phyloP scores from a whole-genome alignment of 2,329 filamentous ascomycete species.

The Stromatinia cepivora region DNA sequence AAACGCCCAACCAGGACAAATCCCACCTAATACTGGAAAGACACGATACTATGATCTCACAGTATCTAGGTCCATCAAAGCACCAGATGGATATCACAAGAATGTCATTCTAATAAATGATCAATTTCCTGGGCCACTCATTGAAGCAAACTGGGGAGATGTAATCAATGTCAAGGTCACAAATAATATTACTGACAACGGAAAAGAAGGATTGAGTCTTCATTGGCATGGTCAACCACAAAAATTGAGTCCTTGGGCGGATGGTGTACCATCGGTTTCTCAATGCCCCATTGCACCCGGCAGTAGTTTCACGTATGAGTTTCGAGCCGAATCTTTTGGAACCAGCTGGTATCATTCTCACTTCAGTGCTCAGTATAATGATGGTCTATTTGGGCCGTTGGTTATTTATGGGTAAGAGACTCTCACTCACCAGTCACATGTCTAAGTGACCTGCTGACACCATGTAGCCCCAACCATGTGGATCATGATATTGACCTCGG shows the following conservation, averaged over 20 bases:
- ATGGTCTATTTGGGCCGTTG: conserved; percentile 60
- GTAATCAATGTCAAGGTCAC: conserved; percentile 61
- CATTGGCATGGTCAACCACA: conserved; percentile 53
- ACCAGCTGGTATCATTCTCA: conserved; percentile 62
- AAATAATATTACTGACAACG: conserved; percentile 59
- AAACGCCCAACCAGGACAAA: conserved; percentile 39
- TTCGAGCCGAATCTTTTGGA: conserved; percentile 44
- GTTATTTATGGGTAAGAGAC: conserved; percentile 50
- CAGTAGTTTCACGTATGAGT: conserved; percentile 29
- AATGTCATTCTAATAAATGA: conserved; percentile 54
- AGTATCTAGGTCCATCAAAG: conserved; percentile 36
- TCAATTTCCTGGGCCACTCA: conserved; percentile 39
- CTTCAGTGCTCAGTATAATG: conserved; percentile 48
- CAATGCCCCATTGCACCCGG: conserved; percentile 64
- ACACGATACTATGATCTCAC: conserved; percentile 41
- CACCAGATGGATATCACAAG: conserved; percentile 43
- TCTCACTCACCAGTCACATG: too few relatives aligned
- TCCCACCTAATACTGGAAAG: conserved; percentile 43
- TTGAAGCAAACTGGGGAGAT: conserved; percentile 42
- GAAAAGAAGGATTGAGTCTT: conserved; percentile 40
- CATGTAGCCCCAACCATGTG: conserved; percentile 49
- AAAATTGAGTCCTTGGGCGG: conserved; percentile 37
- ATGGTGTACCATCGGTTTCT: conserved; percentile 48
- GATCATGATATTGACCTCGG: conserved; percentile 64
- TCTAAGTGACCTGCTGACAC: not conserved